Conservation (phyloP, 208 protist species). For the Naegleria lovaniensis region DNA sequence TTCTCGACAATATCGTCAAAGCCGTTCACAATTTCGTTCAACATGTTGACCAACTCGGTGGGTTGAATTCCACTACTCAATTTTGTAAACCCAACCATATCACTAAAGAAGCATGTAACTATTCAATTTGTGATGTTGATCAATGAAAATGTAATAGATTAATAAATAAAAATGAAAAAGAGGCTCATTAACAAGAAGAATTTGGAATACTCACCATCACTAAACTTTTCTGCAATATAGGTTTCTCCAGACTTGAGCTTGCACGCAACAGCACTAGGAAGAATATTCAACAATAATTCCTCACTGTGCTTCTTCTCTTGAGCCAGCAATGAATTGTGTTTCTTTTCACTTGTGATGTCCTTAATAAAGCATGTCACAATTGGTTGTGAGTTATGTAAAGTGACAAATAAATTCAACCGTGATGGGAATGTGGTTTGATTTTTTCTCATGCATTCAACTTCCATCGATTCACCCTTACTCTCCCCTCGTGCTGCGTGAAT, state of each 20-base stretch:
- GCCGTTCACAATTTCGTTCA: neutral
- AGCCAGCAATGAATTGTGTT: neutral
- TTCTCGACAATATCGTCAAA: neutral
- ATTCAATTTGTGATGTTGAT: too few species aligned
- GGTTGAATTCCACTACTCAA: neutral
- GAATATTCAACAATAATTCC: neutral
- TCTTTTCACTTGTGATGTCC: neutral
- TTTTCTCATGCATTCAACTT: neutral
- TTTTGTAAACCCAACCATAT: constrained; percentile 24
- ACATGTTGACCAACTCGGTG: neutral
- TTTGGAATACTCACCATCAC: neutral
- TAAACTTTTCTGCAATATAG: neutral
- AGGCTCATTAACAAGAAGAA: too few species aligned
- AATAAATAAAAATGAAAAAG: too few species aligned
- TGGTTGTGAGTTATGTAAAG: neutral
- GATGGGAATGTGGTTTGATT: neutral
- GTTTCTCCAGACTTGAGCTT: neutral
- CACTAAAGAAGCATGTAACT: neutral
- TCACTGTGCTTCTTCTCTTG: neutral
- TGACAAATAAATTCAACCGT: neutral
- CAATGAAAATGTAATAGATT: too few species aligned
- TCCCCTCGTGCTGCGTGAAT: neutral
- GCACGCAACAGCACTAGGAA: neutral
- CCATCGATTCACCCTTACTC: neutral
- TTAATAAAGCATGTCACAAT: neutral